These are phyloP conservation scores for Colletotrichum scovillei DNA, from an alignment of 2,329 filamentous ascomycete species.

Conservation along the genomic window DNA sequence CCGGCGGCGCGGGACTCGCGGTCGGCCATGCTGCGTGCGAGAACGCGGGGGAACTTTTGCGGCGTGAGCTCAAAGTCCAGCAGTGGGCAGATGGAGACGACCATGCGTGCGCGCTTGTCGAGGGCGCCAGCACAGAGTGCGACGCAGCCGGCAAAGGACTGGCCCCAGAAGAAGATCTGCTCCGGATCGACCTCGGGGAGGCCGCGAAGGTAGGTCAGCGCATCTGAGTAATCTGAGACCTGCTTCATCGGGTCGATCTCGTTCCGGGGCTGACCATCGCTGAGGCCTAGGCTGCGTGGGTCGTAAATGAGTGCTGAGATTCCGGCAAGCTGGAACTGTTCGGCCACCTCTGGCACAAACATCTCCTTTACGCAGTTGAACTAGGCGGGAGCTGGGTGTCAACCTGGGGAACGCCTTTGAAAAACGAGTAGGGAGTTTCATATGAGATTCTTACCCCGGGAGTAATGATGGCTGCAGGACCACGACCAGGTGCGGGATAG, in stretches of 20 bases:
- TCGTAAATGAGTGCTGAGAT: conserved; percentile 51
- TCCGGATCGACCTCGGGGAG: conserved; percentile 48
- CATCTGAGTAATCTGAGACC: conserved; percentile 38
- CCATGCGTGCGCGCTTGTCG: conserved; percentile 37
- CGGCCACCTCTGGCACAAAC: conserved; percentile 45
- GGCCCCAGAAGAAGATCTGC: conserved; percentile 43
- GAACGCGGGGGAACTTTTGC: too few relatives aligned
- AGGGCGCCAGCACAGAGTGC: conserved; percentile 42
- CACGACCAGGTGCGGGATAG: too few relatives aligned
- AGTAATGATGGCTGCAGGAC: too few relatives aligned
- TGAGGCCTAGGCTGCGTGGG: conserved; percentile 47
- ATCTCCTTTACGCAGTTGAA: conserved; percentile 40
- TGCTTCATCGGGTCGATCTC: conserved; percentile 48
- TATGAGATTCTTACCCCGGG: too few relatives aligned
- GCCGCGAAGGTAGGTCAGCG: conserved; percentile 58
- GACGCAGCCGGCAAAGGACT: conserved; percentile 42
- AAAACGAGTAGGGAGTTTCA: too few relatives aligned
- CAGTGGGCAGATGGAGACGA: too few relatives aligned
- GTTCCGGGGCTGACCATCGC: conserved; percentile 51
- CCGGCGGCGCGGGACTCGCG: conserved; percentile 51
- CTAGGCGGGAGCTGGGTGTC: too few relatives aligned
- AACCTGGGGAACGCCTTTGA: too few relatives aligned
- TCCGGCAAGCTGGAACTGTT: conserved; percentile 45
- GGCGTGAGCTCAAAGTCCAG: too few relatives aligned
- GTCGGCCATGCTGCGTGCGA: conserved; percentile 43